Evolutionary conservation across 2,329 filamentous ascomycete genomes (phyloP).

Genomic region (Thermoascus crustaceus): DNA sequence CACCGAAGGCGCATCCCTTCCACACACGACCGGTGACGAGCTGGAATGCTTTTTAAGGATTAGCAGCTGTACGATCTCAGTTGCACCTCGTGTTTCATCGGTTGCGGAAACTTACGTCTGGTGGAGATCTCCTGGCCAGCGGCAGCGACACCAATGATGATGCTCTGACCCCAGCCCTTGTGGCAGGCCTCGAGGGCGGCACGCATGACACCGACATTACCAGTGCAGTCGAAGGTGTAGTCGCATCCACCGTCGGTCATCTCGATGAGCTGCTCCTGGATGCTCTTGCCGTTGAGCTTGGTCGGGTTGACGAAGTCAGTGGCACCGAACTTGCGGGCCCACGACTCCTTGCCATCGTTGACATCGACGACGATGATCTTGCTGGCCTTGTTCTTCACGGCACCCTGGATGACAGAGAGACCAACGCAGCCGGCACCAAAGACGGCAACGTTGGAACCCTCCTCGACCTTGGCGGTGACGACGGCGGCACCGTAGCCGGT

Average conservation of each 20-base stretch:
- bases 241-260: constrained; percentile 98
- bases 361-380: constrained; percentile 61
- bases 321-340: constrained; percentile 89
- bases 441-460: constrained; percentile 80
- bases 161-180: constrained; percentile 98
- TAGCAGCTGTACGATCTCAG: constrained; percentile 2
- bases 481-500: constrained; percentile 94
- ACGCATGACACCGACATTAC: constrained; percentile 92
- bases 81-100: background rate
- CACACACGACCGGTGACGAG: constrained; percentile 95
- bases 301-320: constrained; percentile 95
- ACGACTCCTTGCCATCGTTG: constrained; percentile 84
- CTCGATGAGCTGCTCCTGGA: constrained; percentile 88
- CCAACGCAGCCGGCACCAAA: constrained; percentile 97
- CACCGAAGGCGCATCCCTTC: constrained; percentile 96
- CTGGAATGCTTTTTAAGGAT: constrained; percentile 67
- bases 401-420: constrained; percentile 89
- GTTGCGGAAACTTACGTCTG: constrained; percentile 64
- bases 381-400: constrained; percentile 68
- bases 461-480: constrained; percentile 85
- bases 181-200: constrained; percentile 94
- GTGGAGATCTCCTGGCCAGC: constrained; percentile 94
- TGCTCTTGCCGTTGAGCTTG: constrained; percentile 64
- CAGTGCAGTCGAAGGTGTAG: constrained; percentile 99
- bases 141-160: constrained; percentile 94